A percentile compares a stretch with the other conserved stretches of the same genome.
These are phyloP conservation scores for Neurospora pannonica DNA, from an alignment of 495 filamentous ascomycete species.

Conservation along the genomic window DNA sequence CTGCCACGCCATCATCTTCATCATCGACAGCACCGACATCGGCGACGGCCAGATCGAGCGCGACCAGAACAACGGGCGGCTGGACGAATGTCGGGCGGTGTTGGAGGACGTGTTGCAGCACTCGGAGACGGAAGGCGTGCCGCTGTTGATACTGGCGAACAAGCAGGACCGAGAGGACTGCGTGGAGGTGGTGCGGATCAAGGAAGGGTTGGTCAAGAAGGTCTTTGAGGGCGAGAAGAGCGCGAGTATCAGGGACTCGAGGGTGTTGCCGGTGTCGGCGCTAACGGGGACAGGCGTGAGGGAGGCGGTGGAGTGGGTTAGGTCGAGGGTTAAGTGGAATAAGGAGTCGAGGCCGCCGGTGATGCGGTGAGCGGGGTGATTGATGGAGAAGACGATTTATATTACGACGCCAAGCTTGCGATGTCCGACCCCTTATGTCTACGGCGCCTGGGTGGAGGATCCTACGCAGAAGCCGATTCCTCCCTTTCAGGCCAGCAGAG, in stretches of 20 bases:
- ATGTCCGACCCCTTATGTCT: not conserved
- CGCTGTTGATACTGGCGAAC: conserved; percentile 86
- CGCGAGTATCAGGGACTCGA: conserved; percentile 70
- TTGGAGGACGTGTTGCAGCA: conserved; percentile 80
- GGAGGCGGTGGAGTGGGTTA: conserved; percentile 94
- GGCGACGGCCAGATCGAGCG: conserved; percentile 63
- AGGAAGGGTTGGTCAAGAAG: conserved; percentile 87
- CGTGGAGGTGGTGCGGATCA: conserved; percentile 92
- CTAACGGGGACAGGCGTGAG: conserved; percentile 83
- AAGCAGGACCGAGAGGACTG: conserved; percentile 98
- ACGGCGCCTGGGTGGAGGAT: not conserved
- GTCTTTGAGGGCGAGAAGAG: conserved; percentile 93
- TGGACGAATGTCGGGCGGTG: conserved; percentile 83
- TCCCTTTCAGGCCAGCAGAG: not conserved
- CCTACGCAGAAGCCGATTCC: not conserved
- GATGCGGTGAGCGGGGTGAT: conserved; percentile 54
- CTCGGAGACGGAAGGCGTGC: conserved; percentile 79
- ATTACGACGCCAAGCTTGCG: not conserved
- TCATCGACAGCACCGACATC: conserved; percentile 88
- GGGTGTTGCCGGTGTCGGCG: conserved; percentile 86
- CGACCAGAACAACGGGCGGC: conserved; percentile 47
- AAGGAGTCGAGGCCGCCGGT: conserved; percentile 84
- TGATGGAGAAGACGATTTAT: not conserved
- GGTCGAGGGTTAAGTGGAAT: conserved; percentile 88
- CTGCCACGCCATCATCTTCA: conserved; percentile 94